Conservation (phyloP, 1,284 basidiomycete genomes). For the Apiotrichum brassicae region DNA sequence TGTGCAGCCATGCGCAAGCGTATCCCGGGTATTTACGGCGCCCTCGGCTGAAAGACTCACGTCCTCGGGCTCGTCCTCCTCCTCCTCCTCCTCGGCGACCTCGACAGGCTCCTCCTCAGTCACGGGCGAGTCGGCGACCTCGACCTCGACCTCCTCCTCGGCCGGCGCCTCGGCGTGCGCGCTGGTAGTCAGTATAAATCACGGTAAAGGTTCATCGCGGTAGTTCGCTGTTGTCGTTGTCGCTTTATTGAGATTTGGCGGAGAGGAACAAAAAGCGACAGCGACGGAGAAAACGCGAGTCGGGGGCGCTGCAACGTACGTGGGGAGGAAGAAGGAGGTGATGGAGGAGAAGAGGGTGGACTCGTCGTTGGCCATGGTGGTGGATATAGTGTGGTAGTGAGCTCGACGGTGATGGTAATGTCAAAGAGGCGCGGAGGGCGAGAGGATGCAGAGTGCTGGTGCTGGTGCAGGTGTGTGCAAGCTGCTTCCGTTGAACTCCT, state of each 20-base stretch:
- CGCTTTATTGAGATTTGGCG: too few relatives aligned
- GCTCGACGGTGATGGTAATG: slow-evolving; percentile 5
- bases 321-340: slow-evolving; percentile 34
- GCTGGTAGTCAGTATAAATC: slow-evolving; percentile 23
- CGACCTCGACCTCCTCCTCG: slow-evolving; percentile 35
- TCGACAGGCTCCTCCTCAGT: slow-evolving; percentile 38
- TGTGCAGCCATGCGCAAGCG: too few relatives aligned
- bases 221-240: too few relatives aligned
- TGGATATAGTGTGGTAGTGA: slow-evolving; percentile 1
- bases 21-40: too few relatives aligned
- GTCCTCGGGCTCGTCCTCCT: slow-evolving; percentile 65
- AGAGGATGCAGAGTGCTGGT: too few relatives aligned
- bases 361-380: slow-evolving; percentile 18
- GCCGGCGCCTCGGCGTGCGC: slow-evolving; percentile 46
- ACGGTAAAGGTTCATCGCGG: too few relatives aligned
- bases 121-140: slow-evolving; percentile 45
- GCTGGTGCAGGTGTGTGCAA: too few relatives aligned
- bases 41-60: slow-evolving; percentile 50
- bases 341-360: slow-evolving; percentile 33
- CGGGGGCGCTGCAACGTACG: slow-evolving; percentile 24
- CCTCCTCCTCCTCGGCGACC: slow-evolving; percentile 45
- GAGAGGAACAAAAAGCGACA: neutral
- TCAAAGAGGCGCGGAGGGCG: too few relatives aligned
- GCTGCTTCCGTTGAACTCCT: too few relatives aligned
- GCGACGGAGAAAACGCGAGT: neutral